These are phyloP conservation scores for Fusarium avenaceum DNA, from an alignment of 2,329 filamentous ascomycete genomes.

Conservation along the genomic window DNA sequence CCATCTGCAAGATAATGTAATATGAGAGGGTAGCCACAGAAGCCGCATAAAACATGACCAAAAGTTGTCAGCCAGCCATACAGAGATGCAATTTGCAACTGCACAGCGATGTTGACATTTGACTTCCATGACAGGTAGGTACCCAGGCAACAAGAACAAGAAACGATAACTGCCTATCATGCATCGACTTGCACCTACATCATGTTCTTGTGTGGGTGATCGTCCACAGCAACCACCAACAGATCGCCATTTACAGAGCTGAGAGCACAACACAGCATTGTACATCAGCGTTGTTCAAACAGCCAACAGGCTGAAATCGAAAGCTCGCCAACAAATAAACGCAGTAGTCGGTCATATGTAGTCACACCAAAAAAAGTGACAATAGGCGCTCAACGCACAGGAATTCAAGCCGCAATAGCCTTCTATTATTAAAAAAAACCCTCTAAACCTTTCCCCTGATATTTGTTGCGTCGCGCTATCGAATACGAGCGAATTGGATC, in stretches of 20 bases:
- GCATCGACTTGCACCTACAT: conserved; percentile 5
- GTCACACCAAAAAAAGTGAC: background rate
- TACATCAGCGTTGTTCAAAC: conserved; percentile 1
- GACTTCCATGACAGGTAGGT: background rate
- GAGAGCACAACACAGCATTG: conserved; percentile 1
- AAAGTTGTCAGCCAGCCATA: background rate
- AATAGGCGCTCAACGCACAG: conserved; percentile 16
- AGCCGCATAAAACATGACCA: conserved; percentile 26
- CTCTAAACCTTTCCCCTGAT: conserved; percentile 25
- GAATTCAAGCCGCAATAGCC: conserved; percentile 18
- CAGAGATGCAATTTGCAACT: background rate
- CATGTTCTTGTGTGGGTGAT: conserved; percentile 10
- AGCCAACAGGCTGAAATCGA: background rate
- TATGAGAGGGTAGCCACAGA: conserved; percentile 31
- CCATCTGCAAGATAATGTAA: conserved; percentile 27
- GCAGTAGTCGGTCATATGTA: conserved; percentile 14
- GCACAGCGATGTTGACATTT: conserved; percentile 12
- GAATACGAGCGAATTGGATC: conserved; percentile 29
- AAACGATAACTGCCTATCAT: conserved; percentile 9
- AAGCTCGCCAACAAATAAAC: conserved; percentile 22
- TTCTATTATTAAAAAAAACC: conserved; percentile 1
- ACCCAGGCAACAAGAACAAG: conserved; percentile 24
- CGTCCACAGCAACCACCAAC: conserved; percentile 30
- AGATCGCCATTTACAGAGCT: background rate
- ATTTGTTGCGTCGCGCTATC: conserved; percentile 25